Evolutionary conservation across 176 grass and related monocot genomes (phyloP).

Genomic region (Cenchrus americanus): DNA sequence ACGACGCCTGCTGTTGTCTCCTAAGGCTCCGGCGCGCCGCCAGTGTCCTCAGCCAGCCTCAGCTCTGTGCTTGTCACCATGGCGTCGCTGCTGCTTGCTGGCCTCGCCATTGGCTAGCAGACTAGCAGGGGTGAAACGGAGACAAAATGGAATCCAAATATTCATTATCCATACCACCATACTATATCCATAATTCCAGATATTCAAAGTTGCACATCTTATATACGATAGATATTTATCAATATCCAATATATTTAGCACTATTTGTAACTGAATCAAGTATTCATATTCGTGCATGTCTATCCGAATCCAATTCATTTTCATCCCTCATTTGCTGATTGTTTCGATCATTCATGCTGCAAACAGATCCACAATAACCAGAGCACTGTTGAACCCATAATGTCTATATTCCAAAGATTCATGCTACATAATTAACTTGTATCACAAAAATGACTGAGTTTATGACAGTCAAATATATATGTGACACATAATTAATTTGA

Average conservation of each 20-base stretch:
- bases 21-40: neutral
- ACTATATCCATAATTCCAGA: too few species aligned
- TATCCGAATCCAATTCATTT: too few species aligned
- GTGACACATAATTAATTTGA: neutral
- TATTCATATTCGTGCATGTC: too few species aligned
- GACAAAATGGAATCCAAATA: too few species aligned
- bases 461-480: neutral
- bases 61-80: neutral
- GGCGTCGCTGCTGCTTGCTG: neutral
- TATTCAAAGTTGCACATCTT: too few species aligned
- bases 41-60: slow-evolving; percentile 1
- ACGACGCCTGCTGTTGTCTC: neutral
- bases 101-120: neutral
- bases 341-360: neutral
- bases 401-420: neutral
- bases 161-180: too few species aligned
- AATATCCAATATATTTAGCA: too few species aligned
- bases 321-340: neutral
- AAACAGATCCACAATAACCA: neutral
- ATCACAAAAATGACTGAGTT: neutral
- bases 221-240: too few species aligned
- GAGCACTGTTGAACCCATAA: neutral
- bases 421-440: neutral
- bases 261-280: too few species aligned
- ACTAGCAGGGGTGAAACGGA: too few species aligned